Evolutionary conservation across 352 stramenopile species (phyloP), one percentile per base, ranked within the genome.

Genomic region (Pythium grandisporangium): DNA sequence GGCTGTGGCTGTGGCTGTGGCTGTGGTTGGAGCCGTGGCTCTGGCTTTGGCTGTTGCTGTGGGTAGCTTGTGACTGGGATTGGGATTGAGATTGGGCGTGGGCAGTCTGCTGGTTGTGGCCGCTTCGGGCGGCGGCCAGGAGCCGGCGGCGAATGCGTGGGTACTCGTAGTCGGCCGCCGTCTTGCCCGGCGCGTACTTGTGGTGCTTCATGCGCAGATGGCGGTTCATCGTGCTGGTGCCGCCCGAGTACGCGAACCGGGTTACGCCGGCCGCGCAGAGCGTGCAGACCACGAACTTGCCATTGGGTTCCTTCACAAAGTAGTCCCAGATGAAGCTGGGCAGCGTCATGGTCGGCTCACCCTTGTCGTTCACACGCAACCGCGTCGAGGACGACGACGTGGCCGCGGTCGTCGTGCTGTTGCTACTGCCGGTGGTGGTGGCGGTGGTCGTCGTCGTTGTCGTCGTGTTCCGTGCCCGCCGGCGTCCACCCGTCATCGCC

Each of bases 311-410:
- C 44, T 86, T 86, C 39, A 85, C 57, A 48, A 90, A 90, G 48
- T 84, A 86, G 60, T 90, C 72, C 77, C 77, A 90, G 40, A 90
- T 90, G 59, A 87, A 90, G 39, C 62, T 80, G 22, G 77, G 75
- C 21, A 88, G 61, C 46, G 69, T 74, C 66, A 84, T 79, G 10
- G 59, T 57, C 24, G 70, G 50, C 42, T 84, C 71, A 47, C 54
- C 53, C 54, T 84, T 84, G 49, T 78, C 70, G 19, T 63, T 61
- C 25, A 61, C 36, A 22, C 58, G 61, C 30, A 61, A 27, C 5
- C 53, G 42, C n/a, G 2, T 42, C 45, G 12, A 51, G 34, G 42
- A 32, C 41, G 13, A 41, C 45, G 30, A 30, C 37, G 20, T 16
- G 22, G 0, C 22, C 37, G 11, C 38, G 27, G 27, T 14, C 14